phyloP scores from a whole-genome alignment of 352 stramenopile species.

The Phytophthora palmivora region DNA sequence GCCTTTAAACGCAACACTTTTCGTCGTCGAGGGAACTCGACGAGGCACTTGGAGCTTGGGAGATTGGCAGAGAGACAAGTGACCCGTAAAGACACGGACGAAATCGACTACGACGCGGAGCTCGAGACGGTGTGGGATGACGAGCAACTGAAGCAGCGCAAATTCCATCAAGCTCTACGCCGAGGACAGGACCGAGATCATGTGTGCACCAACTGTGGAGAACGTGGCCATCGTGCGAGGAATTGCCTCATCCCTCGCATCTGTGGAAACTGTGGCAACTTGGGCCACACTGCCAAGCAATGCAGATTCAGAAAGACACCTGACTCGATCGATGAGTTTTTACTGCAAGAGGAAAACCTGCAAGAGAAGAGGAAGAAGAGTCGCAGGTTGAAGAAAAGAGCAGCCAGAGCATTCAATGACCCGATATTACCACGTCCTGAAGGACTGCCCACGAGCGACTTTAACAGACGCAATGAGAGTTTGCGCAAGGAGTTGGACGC shows the following conservation, averaged over 20 bases:
- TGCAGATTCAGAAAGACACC: conserved; percentile 50
- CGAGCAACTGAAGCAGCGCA: conserved; percentile 52
- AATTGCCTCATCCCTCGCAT: conserved; percentile 82
- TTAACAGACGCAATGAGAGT: conserved; percentile 53
- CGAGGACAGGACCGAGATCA: conserved; percentile 65
- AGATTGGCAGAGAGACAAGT: conserved; percentile 23
- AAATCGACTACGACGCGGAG: conserved; percentile 80
- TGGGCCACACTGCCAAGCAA: conserved; percentile 61
- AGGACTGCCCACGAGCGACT: conserved; percentile 36
- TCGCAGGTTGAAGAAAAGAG: conserved; percentile 23
- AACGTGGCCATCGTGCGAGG: conserved; percentile 66
- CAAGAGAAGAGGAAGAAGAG: conserved; percentile 32
- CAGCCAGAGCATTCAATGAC: conserved; percentile 19
- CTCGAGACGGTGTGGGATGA: conserved; percentile 57
- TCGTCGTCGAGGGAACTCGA: conserved; percentile 22
- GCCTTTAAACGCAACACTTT: conserved; percentile 12
- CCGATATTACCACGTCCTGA: conserved; percentile 14
- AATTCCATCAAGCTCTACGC: conserved; percentile 68
- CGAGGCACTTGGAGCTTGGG: conserved; percentile 19
- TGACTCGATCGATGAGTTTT: conserved; percentile 40
- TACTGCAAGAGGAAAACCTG: conserved; percentile 24
- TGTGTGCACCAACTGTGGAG: conserved; percentile 81
- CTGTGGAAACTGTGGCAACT: conserved; percentile 80
- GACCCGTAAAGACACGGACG: conserved; percentile 38
- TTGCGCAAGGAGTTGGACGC: conserved; percentile 65